A percentile compares a stretch with the other conserved stretches of the same genome.
Conservation (phyloP, 805 yeast genomes). For the Metschnikowia peoriensis region DNA sequence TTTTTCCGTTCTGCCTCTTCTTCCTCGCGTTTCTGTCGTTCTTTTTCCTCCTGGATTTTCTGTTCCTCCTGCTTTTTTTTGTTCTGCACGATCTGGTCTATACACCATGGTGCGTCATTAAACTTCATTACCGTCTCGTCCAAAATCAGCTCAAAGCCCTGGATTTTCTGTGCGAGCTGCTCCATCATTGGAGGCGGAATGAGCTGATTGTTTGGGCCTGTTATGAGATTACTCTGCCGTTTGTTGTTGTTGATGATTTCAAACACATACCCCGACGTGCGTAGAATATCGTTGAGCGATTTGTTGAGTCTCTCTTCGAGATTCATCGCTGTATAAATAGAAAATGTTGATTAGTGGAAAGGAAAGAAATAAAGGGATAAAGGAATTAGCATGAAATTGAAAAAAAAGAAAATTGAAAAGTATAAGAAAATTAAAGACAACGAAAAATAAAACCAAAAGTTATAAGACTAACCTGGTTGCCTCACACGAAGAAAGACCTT, state of each 20-base stretch:
- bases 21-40: slow-evolving; percentile 32
- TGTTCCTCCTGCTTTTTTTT: slow-evolving; percentile 42
- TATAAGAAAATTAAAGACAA: no score
- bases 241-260: slow-evolving; percentile 42
- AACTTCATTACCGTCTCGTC: slow-evolving; percentile 42
- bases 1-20: slow-evolving; percentile 23
- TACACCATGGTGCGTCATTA: slow-evolving; percentile 45
- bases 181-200: slow-evolving; percentile 36
- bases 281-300: slow-evolving; percentile 41
- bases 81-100: slow-evolving; percentile 41
- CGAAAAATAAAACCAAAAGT: no score
- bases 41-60: slow-evolving; percentile 36
- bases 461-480: no score
- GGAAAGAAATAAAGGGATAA: no score
- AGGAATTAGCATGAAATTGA: no score
- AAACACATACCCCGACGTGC: slow-evolving; percentile 43
- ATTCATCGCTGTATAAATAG: slow-evolving; percentile 24
- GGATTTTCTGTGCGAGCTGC: slow-evolving; percentile 34
- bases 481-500: no score
- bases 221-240: slow-evolving; percentile 39
- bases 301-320: slow-evolving; percentile 38
- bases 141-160: slow-evolving; percentile 40
- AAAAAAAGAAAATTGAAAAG: no score
- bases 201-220: slow-evolving; percentile 42
- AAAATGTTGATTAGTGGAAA: neutral